phyloP scores from a whole-genome alignment of 2,329 filamentous ascomycete genomes.

The Diaporthe ilicicola region DNA sequence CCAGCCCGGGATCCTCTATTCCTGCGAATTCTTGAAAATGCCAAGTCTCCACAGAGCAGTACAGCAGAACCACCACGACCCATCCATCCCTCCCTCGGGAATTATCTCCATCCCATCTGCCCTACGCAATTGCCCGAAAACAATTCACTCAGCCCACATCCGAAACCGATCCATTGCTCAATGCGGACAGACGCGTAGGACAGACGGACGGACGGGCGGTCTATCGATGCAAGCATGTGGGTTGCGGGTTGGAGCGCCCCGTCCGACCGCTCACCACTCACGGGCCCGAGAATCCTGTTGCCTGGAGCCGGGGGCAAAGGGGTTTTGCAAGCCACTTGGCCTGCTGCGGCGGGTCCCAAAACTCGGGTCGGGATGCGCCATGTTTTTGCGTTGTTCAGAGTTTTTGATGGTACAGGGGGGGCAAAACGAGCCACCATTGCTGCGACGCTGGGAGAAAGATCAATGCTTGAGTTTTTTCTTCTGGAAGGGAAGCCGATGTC shows the following conservation, averaged over 20 bases:
- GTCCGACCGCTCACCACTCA: background rate
- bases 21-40: background rate
- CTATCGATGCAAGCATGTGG: constrained; percentile 9
- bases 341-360: constrained; percentile 17
- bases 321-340: constrained; percentile 15
- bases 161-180: background rate
- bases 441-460: background rate
- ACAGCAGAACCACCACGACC: background rate
- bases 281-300: constrained; percentile 26
- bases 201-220: background rate
- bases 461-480: background rate
- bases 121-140: background rate
- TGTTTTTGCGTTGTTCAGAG: background rate
- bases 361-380: background rate
- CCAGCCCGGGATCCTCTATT: too few relatives aligned
- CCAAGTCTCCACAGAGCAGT: background rate
- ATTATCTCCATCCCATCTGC: background rate
- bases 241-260: background rate
- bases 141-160: background rate
- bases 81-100: background rate
- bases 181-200: background rate
- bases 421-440: background rate
- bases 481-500: background rate
- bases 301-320: constrained; percentile 21
- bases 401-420: background rate